Conservation (phyloP, 257 asterid species). For the Mitragyna speciosa region DNA sequence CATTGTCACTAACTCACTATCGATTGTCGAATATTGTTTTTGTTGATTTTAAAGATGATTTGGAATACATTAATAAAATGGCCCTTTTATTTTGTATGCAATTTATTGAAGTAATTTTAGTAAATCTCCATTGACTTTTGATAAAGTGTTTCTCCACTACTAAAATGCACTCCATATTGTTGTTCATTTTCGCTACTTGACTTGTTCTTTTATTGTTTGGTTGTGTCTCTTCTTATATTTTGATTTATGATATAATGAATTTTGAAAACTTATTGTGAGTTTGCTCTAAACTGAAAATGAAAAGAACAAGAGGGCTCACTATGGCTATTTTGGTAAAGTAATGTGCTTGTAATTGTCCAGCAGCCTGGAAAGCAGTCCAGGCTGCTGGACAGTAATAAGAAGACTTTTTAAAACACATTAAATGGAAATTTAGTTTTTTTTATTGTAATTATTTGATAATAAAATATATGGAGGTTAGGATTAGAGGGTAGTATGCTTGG, state of each 20-base stretch:
- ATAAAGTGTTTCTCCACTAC: conserved; percentile 7
- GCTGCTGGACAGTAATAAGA: too few species aligned
- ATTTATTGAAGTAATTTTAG: background rate
- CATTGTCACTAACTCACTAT: background rate
- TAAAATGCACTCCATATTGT: too few species aligned
- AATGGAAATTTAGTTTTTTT: too few species aligned
- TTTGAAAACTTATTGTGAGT: too few species aligned
- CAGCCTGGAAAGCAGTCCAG: too few species aligned
- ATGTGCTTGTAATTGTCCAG: too few species aligned
- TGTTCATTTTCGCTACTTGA: background rate
- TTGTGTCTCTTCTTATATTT: background rate
- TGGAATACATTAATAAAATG: background rate
- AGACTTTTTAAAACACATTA: too few species aligned
- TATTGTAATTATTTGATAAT: background rate
- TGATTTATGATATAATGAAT: background rate
- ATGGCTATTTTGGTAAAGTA: background rate
- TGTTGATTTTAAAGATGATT: background rate
- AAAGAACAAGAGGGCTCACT: background rate
- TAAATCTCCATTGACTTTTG: conserved; percentile 12
- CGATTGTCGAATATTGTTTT: background rate
- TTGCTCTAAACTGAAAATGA: too few species aligned
- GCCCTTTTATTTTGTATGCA: background rate
- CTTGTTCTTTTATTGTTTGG: too few species aligned
- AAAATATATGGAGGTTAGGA: background rate
- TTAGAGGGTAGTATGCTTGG: conserved; percentile 24